A percentile compares a stretch with the other conserved stretches of the same genome.
phyloP scores from a whole-genome alignment of 352 stramenopile genomes.

The Thalassiosira livingstoniorum region DNA sequence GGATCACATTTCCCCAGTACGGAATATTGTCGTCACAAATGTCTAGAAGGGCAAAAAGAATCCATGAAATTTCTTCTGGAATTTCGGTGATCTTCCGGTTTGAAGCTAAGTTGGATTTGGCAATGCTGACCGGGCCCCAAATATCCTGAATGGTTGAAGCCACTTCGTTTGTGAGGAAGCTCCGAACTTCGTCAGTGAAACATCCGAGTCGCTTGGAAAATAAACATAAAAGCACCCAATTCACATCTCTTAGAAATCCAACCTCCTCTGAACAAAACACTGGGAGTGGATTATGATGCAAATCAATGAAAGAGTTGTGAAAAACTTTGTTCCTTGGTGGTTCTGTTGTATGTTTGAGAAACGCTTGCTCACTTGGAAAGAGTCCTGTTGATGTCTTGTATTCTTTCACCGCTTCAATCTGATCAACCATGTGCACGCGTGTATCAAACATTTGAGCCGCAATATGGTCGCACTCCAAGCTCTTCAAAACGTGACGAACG shows the following conservation, averaged over 20 bases:
- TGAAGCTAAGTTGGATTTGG: background rate
- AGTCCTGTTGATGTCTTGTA: background rate
- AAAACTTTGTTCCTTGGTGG: background rate
- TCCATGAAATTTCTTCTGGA: background rate
- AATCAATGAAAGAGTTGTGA: no score
- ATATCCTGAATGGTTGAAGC: background rate
- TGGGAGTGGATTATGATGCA: background rate
- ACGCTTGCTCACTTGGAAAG: conserved; percentile 1
- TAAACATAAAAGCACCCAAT: background rate
- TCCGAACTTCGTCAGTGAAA: background rate
- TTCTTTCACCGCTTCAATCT: background rate
- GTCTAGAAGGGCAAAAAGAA: conserved; percentile 7
- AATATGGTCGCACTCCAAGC: background rate
- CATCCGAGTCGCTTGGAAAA: background rate
- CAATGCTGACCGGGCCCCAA: background rate
- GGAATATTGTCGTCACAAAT: background rate
- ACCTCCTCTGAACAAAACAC: background rate
- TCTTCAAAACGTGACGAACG: background rate
- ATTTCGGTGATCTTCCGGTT: background rate
- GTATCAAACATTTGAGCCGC: background rate
- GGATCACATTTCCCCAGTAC: conserved; percentile 2
- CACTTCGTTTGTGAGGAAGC: background rate
- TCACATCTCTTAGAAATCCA: background rate
- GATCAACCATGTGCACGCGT: background rate
- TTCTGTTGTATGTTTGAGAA: background rate